phyloP scores from a whole-genome alignment of 1,139 yeast species.

The Suhomyces atakaporum region DNA sequence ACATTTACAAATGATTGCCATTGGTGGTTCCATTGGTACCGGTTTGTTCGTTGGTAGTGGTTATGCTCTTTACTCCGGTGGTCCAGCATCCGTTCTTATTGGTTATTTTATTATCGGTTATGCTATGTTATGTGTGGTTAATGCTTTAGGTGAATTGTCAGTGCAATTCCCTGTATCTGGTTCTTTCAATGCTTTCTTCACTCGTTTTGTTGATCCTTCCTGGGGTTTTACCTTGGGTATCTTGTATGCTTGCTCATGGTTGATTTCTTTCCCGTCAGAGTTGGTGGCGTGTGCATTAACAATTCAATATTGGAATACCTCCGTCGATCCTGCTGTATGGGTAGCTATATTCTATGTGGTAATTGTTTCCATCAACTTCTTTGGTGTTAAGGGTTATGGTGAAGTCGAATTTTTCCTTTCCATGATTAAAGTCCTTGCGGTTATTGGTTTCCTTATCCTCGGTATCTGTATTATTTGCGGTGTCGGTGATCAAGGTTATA shows the following conservation, averaged over 20 bases:
- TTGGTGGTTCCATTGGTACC: slow-evolving; percentile 35
- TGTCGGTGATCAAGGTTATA: slow-evolving; percentile 27
- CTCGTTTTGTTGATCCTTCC: slow-evolving; percentile 33
- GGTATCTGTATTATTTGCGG: slow-evolving; percentile 30
- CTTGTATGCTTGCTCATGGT: slow-evolving; percentile 35
- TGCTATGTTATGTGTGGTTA: slow-evolving; percentile 28
- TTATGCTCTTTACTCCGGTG: slow-evolving; percentile 62
- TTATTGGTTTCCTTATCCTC: slow-evolving; percentile 27
- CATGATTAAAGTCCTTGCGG: slow-evolving; percentile 27
- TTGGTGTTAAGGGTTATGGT: slow-evolving; percentile 53
- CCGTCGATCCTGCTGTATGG: slow-evolving; percentile 36
- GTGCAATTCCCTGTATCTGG: slow-evolving; percentile 34
- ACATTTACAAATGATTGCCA: slow-evolving; percentile 32
- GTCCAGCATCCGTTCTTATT: slow-evolving; percentile 51
- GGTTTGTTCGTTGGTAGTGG: slow-evolving; percentile 71
- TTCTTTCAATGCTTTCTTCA: slow-evolving; percentile 32
- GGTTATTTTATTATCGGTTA: slow-evolving; percentile 28
- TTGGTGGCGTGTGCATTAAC: slow-evolving; percentile 35
- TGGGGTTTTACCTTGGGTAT: slow-evolving; percentile 38
- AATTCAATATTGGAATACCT: slow-evolving; percentile 30
- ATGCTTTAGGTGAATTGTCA: slow-evolving; percentile 33
- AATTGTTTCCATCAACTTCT: slow-evolving; percentile 41
- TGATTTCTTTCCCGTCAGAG: slow-evolving; percentile 36
- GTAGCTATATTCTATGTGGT: slow-evolving; percentile 48
- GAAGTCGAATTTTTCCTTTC: slow-evolving; percentile 51